Base-by-base conservation (phyloP, 2,329 filamentous ascomycete species). In the Neonectria neomacrospora region DNA sequence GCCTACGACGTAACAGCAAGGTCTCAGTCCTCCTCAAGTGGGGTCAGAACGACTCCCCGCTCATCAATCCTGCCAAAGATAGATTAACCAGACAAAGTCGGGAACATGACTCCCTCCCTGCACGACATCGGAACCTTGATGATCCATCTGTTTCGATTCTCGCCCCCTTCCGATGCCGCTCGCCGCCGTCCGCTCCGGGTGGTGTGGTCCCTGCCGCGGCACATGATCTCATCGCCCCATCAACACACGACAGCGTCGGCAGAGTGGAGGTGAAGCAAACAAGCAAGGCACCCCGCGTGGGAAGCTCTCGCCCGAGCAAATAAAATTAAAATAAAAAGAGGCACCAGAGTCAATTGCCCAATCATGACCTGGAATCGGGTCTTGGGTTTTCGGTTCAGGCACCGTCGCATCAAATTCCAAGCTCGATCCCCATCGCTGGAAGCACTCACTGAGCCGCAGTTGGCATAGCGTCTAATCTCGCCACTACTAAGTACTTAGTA, bases 181-280 rank as follows among this genome's bases (percentile, higher is more conserved):
- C 54, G 59, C 59, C 57, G 47, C 59, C 59, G 41, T 53, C 53
- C 59, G 47, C 47, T 37, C 52, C 58, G 20, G 20, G 48, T 58
- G 54, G 60, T 58, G 54, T 62, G 48, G 48, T 51, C n/a, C 47
- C n/a, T 32, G 18, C 34, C 11, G 28, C 18, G 4, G 22, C 65
- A 48, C 65, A 65, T 66, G 65, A 66, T 57, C 63, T 61, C 57
- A 67, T 67, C 54, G 65, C 20, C 63, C 65, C 65, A 66, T 50
- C 14, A 23, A 22, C 54, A 42, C 51, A 52, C 51, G 26, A 58
- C 50, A 37, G n/a, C 54, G 30, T 54, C 44, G 6, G n/a, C 22
- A 45, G 18, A 34, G 28, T 18, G 10, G n/a, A n/a, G n/a, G n/a
- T n/a, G n/a, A n/a, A n/a, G n/a, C 11, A 42, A 12, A 20, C 34